Base-by-base conservation (phyloP, 2,329 filamentous ascomycete species). In the Neofusicoccum umdonicola region DNA sequence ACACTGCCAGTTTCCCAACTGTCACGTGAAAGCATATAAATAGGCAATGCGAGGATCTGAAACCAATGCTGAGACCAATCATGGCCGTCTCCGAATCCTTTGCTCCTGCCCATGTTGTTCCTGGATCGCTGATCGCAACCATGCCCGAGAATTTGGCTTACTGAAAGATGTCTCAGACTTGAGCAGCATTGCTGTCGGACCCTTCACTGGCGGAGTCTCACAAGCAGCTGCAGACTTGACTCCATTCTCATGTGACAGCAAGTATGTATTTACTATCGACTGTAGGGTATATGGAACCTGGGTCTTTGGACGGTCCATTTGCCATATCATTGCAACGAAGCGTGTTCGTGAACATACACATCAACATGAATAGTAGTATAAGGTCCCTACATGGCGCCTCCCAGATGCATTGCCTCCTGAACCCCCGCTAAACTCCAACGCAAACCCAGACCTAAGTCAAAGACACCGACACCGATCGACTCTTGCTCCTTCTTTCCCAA, bases 331-430 rank as follows among this genome's bases (percentile, higher is more conserved):
- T 47, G 56, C 56, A 60, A 60, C 56, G 42, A 60, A 60, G 56
- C 56, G 56, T 22, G 41, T 60, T 60, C 56, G 56, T 60, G 56
- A 60, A 60, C 56, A 60, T 60, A 60, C 56, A 60, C 56, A 60
- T 47, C 56, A 60, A 47, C 42, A 60, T 47, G 42, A 60, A 45
- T 47, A 60, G 56, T 60, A 60, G 27, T 60, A 45, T 60, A 42
- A 60, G 56, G 39, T 44, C 50, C 50, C 56, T 60, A 60, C 56
- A 47, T 60, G 56, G 56, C 56, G 56, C 56, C 56, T 47, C 56
- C 56, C 56, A 60, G 39, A 60, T 60, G 56, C 56, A 60, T 60
- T 35, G 31, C 22, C 42, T 31, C 42, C 39, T 22, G 12, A 58
- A 22, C 34, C n/a, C 7, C 17, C 56, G 41, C 56, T 35, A 37